Evolutionary conservation across 306 rosid species (phyloP).

Genomic region (Psophocarpus tetragonolobus): DNA sequence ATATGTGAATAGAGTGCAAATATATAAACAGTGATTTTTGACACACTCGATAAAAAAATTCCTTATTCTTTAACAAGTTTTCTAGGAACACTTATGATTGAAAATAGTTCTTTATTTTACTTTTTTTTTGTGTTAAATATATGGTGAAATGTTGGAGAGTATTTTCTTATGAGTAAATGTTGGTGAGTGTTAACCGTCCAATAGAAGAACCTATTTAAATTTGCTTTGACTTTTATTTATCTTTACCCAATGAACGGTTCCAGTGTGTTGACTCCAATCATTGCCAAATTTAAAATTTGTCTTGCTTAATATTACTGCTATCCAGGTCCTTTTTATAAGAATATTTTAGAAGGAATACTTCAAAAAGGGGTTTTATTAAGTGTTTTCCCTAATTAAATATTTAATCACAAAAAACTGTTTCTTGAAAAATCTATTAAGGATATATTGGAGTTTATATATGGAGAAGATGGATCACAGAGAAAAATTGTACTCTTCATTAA

Average conservation of each 20-base stretch:
- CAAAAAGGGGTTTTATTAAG: background rate
- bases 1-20: too few species aligned
- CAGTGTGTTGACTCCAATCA: slow-evolving; percentile 35
- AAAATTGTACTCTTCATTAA: too few species aligned
- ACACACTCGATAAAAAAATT: too few species aligned
- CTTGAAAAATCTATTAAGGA: too few species aligned
- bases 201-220: slow-evolving; percentile 38
- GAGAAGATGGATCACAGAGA: background rate
- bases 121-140: background rate
- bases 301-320: slow-evolving; percentile 6
- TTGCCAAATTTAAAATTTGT: slow-evolving; percentile 22
- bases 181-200: slow-evolving; percentile 37
- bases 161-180: too few species aligned
- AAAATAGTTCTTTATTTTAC: background rate
- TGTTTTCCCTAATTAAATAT: background rate
- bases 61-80: too few species aligned
- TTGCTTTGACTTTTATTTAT: slow-evolving; percentile 40
- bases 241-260: slow-evolving; percentile 7
- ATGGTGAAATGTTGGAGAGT: slow-evolving; percentile 13
- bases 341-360: background rate
- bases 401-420: background rate
- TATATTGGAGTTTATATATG: background rate
- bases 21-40: too few species aligned
- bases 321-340: background rate
- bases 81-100: too few species aligned